Evolutionary conservation across 345 rosid genomes (phyloP), one percentile per base, ranked within the genome.

Genomic region (Hibiscus syriacus): DNA sequence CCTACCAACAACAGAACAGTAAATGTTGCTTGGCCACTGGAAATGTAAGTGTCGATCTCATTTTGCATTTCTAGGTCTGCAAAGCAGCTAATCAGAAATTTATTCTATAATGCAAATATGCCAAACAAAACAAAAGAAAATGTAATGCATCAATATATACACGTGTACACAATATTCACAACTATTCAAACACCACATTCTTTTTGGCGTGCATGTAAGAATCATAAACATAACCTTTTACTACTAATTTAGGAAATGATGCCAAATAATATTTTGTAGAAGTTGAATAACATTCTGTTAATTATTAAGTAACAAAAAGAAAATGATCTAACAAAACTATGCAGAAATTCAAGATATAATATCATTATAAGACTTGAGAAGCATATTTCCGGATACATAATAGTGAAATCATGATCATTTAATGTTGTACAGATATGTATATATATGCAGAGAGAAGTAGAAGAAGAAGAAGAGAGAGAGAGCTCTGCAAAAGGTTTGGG

Each of bases 21-120:
- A 59, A 90, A 92, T 72, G 70, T 69, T 43, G 98, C 96, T 73
- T 81, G 88, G 70, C 93, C 92, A 71, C 77, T 72, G 29, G 97
- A 80, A 39, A 90, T 79, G 71, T 78, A 74, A 0, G 62, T 71
- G 68, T 87, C 83, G 66, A 90, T 90, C 78, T 88, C 90, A 66
- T 66, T 72, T 73, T 92, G 97, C 98, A 92, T 92, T 13, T 83
- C 86, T 46, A 77, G 78, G 72, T 88, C 98, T 92, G 81, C 69
- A 81, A 70, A 32, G 74, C n/a, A 67, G 66, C 64, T 43, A 2
- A 43, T 58, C 59, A 77, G 52, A 72, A 63, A 53, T 43, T 49
- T 55, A 53, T 36, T 55, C 20, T 54, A 72, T 26, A 43, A 45
- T n/a, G 65, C 8, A 70, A 71, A 3, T 23, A 7, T 16, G 34